Evolutionary conservation across 441 rosid genomes (phyloP), one percentile per base, ranked within the genome.

Genomic region (Jatropha podagrica): DNA sequence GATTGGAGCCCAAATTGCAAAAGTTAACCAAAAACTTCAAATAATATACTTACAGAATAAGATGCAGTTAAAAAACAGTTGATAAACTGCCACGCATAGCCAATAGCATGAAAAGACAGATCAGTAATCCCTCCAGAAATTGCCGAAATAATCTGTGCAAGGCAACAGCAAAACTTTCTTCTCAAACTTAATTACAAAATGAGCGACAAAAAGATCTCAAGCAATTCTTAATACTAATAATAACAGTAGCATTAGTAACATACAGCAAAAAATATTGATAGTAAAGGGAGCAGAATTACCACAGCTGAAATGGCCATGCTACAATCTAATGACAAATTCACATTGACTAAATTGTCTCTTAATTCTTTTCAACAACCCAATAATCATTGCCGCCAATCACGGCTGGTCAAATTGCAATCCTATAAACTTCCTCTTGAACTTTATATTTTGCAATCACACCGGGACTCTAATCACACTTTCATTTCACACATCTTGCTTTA

Each of bases 41-140:
- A 41, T 26, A 41, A 41, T 79, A 69, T 77, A 89, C 97, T 94
- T 82, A 96, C 98, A 68, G 97, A 92, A 86, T 96, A 94, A 3
- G 98, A 90, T 71, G 97, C 97, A 72, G 97, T 96, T 72, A 92
- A 80, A 85, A 96, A 91, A 79, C 97, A 96, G 79, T 96, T 96
- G 69, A 90, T 41, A 42, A 96, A 73, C 87, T 96, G 99, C 98
- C 99, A 96, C 60, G 91, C 79, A 78, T 96, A 96, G 76, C 99
- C 99, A 81, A 94, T 70, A 52, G 97, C 92, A 77, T 94, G 85
- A 80, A 96, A 96, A 70, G 96, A 90, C 68, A 94, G 87, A 87
- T 96, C 99, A 2, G 99, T 92, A 61, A 96, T 83, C 78, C 99
- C 99, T 73, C 99, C 99, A 72, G 97, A 96, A 71, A 96, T 87